Percentiles rank a stretch among this genome's conserved stretches.
These are phyloP conservation scores for Colletotrichum sp. DNA, from an alignment of 2,329 filamentous ascomycete species.

Conservation along the genomic window DNA sequence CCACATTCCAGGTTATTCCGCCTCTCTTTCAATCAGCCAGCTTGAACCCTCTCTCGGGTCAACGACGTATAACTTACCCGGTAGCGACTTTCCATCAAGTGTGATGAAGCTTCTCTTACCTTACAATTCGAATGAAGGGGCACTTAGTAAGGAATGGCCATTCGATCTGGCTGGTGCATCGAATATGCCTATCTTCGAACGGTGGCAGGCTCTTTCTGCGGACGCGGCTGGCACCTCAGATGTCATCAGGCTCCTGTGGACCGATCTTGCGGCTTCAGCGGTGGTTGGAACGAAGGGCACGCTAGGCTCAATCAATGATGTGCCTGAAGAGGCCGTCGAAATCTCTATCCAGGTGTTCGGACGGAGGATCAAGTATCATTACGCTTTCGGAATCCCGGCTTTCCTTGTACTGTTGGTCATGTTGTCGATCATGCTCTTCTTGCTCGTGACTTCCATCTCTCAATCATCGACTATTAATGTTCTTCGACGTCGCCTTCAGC, in stretches of 20 bases:
- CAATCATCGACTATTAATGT: neutral
- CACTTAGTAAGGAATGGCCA: neutral
- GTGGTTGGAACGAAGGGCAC: constrained; percentile 41
- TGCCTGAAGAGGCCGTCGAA: neutral
- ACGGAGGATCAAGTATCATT: constrained; percentile 33
- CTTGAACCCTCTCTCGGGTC: neutral
- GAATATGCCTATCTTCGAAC: constrained; percentile 43
- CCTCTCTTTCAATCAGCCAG: neutral
- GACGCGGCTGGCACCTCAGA: constrained; percentile 28
- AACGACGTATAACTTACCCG: constrained; percentile 33
- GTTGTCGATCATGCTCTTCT: neutral
- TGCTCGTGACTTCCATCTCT: neutral
- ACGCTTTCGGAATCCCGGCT: constrained; percentile 36
- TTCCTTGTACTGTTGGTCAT: constrained; percentile 22
- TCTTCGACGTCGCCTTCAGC: constrained; percentile 15
- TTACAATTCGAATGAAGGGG: neutral
- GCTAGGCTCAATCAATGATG: constrained; percentile 19
- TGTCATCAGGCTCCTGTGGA: constrained; percentile 50
- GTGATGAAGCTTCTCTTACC: constrained; percentile 27
- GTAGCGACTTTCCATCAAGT: constrained; percentile 31
- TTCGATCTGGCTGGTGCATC: constrained; percentile 12
- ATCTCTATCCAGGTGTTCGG: constrained; percentile 31
- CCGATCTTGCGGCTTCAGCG: constrained; percentile 45
- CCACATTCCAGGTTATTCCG: constrained; percentile 19
- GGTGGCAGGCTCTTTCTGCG: constrained; percentile 41